These are phyloP conservation scores for Apiotrichum montevideense DNA, from an alignment of 1,284 basidiomycete genomes.

Conservation along the genomic window DNA sequence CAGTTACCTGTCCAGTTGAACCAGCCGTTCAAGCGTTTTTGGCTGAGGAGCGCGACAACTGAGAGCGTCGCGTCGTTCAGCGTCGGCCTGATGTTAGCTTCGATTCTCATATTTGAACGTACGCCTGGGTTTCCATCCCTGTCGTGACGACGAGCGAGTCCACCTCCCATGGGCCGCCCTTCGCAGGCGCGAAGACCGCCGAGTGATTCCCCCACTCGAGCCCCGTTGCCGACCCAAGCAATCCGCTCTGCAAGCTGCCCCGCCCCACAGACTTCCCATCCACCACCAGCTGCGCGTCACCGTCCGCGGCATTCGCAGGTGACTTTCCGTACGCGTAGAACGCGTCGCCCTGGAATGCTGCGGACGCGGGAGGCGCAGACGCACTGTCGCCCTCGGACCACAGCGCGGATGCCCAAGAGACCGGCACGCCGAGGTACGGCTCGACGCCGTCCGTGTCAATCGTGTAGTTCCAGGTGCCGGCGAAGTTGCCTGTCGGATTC, in stretches of 20 bases:
- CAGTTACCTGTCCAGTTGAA: neutral
- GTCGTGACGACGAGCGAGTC: neutral
- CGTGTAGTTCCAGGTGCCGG: neutral
- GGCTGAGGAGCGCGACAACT: neutral
- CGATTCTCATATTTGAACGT: neutral
- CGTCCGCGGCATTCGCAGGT: neutral
- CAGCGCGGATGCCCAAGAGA: neutral
- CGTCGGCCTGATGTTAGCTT: neutral
- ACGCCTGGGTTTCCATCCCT: neutral
- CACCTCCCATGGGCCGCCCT: neutral
- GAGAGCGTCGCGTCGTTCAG: neutral
- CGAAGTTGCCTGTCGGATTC: neutral
- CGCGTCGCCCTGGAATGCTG: neutral
- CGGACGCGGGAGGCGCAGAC: neutral
- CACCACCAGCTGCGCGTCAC: neutral
- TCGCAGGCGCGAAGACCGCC: neutral
- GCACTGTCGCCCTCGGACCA: neutral
- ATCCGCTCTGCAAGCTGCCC: neutral
- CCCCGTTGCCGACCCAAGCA: neutral
- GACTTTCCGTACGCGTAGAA: neutral
- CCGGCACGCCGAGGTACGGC: neutral
- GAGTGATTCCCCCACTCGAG: neutral
- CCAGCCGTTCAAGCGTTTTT: neutral
- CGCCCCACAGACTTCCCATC: neutral
- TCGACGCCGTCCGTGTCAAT: neutral